A percentile compares a stretch with the other conserved stretches of the same genome.
Conservation (phyloP, 768 basidiomycete genomes). For the Lactarius hengduanensis region DNA sequence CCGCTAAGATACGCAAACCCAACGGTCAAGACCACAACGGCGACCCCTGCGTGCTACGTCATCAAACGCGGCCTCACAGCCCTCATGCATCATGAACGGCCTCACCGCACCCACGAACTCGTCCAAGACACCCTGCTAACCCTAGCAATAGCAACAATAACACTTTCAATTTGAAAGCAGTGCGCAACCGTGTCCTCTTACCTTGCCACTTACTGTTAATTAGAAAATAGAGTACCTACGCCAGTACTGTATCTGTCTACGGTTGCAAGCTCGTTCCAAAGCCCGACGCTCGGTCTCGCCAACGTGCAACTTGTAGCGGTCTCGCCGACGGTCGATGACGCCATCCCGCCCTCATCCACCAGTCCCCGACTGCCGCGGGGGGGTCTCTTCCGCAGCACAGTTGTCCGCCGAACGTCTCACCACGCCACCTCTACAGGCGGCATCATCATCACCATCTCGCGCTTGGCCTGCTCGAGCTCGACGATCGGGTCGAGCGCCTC, state of each 20-base stretch:
- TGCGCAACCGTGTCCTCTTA: too few relatives aligned
- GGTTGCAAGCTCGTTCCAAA: too few relatives aligned
- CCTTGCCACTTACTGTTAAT: too few relatives aligned
- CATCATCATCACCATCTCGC: constrained; percentile 30
- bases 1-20: background rate
- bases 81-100: background rate
- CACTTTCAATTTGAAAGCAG: too few relatives aligned
- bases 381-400: background rate
- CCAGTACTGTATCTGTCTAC: too few relatives aligned
- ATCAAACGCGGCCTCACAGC: background rate
- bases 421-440: background rate
- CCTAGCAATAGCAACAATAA: too few relatives aligned
- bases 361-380: constrained; percentile 29
- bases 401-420: background rate
- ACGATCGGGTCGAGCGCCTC: constrained; percentile 43
- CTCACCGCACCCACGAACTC: too few relatives aligned
- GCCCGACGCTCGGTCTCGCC: background rate
- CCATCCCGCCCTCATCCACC: constrained; percentile 38
- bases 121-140: too few relatives aligned
- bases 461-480: constrained; percentile 38
- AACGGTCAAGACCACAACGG: too few relatives aligned
- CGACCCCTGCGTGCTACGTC: background rate
- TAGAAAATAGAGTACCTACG: too few relatives aligned
- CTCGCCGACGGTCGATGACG: constrained; percentile 38
- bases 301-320: constrained; percentile 37